Conservation (phyloP, 2,329 filamentous ascomycete species). For the Colletotrichum camelliae region DNA sequence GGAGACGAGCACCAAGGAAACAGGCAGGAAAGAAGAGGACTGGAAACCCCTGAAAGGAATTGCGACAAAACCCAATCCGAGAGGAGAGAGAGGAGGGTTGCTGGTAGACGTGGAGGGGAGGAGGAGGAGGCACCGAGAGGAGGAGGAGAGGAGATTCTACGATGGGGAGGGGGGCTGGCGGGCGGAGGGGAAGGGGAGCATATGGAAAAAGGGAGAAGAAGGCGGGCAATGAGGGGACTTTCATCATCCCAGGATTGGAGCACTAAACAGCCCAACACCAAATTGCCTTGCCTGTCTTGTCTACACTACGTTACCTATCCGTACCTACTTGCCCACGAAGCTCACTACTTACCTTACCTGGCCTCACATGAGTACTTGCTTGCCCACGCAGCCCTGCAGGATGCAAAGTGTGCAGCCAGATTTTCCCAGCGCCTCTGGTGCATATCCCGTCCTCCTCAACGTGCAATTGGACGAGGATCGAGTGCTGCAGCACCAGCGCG, state of each 20-base stretch:
- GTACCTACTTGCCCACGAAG: neutral
- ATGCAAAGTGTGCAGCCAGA: neutral
- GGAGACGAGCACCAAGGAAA: constrained; percentile 22
- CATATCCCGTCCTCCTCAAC: neutral
- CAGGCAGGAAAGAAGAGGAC: constrained; percentile 24
- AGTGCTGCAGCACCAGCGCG: neutral
- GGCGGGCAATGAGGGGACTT: constrained; percentile 23
- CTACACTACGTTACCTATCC: neutral
- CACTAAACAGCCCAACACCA: neutral
- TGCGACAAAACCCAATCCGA: constrained; percentile 23
- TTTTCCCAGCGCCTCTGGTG: neutral
- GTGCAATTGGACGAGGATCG: neutral
- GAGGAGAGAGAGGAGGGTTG: neutral
- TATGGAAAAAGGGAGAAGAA: constrained; percentile 29
- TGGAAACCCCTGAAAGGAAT: constrained; percentile 23
- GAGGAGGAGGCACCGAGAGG: neutral
- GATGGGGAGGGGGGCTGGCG: constrained; percentile 12
- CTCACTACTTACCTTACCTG: neutral
- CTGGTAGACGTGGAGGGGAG: neutral
- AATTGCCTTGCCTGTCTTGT: neutral
- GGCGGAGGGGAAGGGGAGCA: constrained; percentile 11
- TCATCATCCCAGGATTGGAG: constrained; percentile 20
- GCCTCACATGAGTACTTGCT: neutral
- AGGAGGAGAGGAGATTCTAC: constrained; percentile 13
- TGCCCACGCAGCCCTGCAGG: neutral